Evolutionary conservation across 2,329 filamentous ascomycete genomes (phyloP), one percentile per base, ranked within the genome.

Genomic region (Nannizziopsis arthrosporioides): DNA sequence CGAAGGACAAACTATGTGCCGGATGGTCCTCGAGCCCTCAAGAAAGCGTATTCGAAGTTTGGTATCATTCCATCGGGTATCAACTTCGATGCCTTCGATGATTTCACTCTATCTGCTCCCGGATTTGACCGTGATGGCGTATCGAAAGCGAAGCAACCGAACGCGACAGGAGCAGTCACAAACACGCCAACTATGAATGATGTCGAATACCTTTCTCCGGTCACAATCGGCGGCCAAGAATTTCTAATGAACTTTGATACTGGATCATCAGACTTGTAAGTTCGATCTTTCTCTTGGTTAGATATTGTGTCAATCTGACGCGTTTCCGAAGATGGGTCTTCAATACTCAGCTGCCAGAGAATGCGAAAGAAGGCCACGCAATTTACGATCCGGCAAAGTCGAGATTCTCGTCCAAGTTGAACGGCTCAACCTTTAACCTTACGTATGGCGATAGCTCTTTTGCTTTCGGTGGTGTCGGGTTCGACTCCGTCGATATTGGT

Each of bases 171-270:
- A 42, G 64, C 73, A 36, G 84, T 85, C 45, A 68, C 76, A 27
- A 80, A 81, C 45, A 80, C 76, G 22, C 78, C 81, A 10, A 77
- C 81, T 53, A 66, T 74, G 39, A 78, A 80, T 55, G 83, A 84
- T 58, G 71, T 76, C 42, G 78, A 85, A 51, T 89, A 85, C 58
- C 73, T 89, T 10, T 76, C 80, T 0, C 80, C 81, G 0, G 78
- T 86, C 45, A 73, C 61, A n/a, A 75, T 87, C 53, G 83, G 83
- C 51, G 80, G 79, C 4, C 82, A 86, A 65, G 74, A 72, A 3
- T 58, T 87, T 49, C 77, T 80, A 58, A 67, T 87, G 61, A 78
- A 85, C 61, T 84, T 87, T 59, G 83, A 87, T 64, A 82, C 81
- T n/a, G 83, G 83, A 49, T 85, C 82, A 1, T 76, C 82, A 10